Conservation (phyloP, 2,329 filamentous ascomycete genomes). For the Elsinoe batatas region DNA sequence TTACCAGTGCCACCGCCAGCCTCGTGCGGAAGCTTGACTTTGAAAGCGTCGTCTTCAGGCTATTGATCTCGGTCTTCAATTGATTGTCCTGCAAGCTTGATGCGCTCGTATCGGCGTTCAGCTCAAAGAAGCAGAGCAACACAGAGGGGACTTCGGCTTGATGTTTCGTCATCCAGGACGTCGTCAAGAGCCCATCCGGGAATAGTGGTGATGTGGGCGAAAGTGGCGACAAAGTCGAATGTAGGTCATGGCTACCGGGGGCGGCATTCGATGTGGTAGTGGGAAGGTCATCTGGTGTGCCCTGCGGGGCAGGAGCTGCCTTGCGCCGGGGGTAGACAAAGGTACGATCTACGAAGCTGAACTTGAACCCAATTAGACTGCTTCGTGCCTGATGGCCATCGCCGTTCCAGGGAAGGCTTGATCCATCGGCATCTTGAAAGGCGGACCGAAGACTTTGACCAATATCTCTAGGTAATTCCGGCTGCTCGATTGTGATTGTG, state of each 20-base stretch:
- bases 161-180: constrained; percentile 80
- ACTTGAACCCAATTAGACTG: constrained; percentile 49
- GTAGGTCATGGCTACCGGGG: constrained; percentile 46
- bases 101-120: constrained; percentile 62
- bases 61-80: constrained; percentile 77
- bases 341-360: constrained; percentile 63
- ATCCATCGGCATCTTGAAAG: constrained; percentile 57
- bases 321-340: constrained; percentile 53
- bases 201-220: constrained; percentile 75
- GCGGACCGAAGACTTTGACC: constrained; percentile 56
- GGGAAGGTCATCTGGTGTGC: constrained; percentile 44
- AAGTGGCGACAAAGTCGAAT: constrained; percentile 85
- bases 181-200: constrained; percentile 78
- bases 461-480: constrained; percentile 54
- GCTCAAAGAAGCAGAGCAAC: constrained; percentile 69
- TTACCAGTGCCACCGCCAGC: constrained; percentile 67
- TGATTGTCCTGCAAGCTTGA: constrained; percentile 76
- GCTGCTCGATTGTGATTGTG: constrained; percentile 60
- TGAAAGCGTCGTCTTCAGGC: constrained; percentile 58
- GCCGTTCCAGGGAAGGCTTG: constrained; percentile 56
- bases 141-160: constrained; percentile 73
- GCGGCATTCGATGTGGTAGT: constrained; percentile 34
- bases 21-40: constrained; percentile 67
- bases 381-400: constrained; percentile 40
- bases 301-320: constrained; percentile 48